Conservation (phyloP, 768 basidiomycete genomes). For the Kwoniella heveanensis region DNA sequence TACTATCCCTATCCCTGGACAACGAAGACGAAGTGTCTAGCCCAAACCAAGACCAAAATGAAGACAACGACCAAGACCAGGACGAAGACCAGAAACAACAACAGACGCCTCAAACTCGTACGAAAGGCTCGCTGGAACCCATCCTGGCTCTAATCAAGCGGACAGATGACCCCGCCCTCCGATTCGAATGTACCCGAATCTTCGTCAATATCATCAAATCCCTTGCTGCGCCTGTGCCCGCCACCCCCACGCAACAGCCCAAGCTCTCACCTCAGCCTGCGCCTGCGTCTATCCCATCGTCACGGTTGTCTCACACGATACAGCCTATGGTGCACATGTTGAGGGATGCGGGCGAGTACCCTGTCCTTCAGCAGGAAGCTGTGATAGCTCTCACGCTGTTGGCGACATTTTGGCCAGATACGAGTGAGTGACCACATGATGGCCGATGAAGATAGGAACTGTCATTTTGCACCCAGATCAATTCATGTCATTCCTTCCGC, state of each 20-base stretch:
- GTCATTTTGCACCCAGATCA: too few species aligned
- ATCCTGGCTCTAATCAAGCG: conserved; percentile 75
- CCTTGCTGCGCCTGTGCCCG: conserved; percentile 57
- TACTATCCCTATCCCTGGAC: not conserved
- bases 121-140: conserved; percentile 60
- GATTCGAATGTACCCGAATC: conserved; percentile 86
- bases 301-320: conserved; percentile 64
- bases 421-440: not conserved
- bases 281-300: too few species aligned
- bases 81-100: too few species aligned
- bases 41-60: not conserved
- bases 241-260: too few species aligned
- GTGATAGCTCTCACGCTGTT: conserved; percentile 79
- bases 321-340: conserved; percentile 71
- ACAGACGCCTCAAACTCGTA: too few species aligned
- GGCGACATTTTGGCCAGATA: conserved; percentile 56
- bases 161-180: conserved; percentile 77
- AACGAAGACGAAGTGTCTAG: not conserved
- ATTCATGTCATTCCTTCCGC: too few species aligned
- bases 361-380: conserved; percentile 84
- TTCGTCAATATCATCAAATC: conserved; percentile 77
- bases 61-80: conserved; percentile 20
- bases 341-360: conserved; percentile 74
- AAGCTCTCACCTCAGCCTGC: conserved; percentile 41
- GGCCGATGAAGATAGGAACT: too few species aligned